phyloP scores from a whole-genome alignment of 2,329 filamentous ascomycete genomes.

The Aspergillus alliaceus region DNA sequence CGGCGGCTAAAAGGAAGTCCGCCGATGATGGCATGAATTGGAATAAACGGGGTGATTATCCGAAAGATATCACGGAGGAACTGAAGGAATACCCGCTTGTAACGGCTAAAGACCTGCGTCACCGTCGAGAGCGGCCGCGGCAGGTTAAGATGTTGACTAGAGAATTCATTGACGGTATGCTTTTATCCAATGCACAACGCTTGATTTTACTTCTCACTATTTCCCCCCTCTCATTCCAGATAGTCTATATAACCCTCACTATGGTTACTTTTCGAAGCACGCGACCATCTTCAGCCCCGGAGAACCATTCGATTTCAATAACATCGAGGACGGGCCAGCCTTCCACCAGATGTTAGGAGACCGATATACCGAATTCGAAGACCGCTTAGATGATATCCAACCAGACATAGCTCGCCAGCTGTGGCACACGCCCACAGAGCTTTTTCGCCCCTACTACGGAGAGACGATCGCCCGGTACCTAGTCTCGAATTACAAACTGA shows the following conservation, averaged over 20 bases:
- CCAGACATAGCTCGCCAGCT: slow-evolving; percentile 79
- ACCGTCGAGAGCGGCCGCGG: slow-evolving; percentile 71
- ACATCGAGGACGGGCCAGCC: slow-evolving; percentile 77
- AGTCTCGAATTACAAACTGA: slow-evolving; percentile 92
- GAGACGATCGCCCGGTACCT: slow-evolving; percentile 96
- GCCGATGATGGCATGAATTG: slow-evolving; percentile 67
- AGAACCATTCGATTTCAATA: slow-evolving; percentile 83
- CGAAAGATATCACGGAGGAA: slow-evolving; percentile 75
- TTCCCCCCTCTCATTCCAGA: slow-evolving; percentile 55
- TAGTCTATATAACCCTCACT: slow-evolving; percentile 89
- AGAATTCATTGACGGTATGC: slow-evolving; percentile 90
- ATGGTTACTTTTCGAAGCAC: slow-evolving; percentile 95
- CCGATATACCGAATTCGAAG: slow-evolving; percentile 88
- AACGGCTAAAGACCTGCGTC: slow-evolving; percentile 75
- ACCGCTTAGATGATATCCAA: slow-evolving; percentile 72
- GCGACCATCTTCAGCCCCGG: slow-evolving; percentile 94
- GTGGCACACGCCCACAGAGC: slow-evolving; percentile 97
- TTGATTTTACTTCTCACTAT: too few species aligned
- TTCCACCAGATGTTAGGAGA: slow-evolving; percentile 76
- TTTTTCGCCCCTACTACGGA: slow-evolving; percentile 95
- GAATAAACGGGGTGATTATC: slow-evolving; percentile 80
- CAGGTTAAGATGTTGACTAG: slow-evolving; percentile 95
- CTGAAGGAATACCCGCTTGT: slow-evolving; percentile 81
- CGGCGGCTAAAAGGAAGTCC: slow-evolving; percentile 38
- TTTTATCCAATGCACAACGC: slow-evolving; percentile 9